These are phyloP conservation scores for Wickerhamiella brachini DNA, from an alignment of 805 yeast genomes.

Conservation along the genomic window DNA sequence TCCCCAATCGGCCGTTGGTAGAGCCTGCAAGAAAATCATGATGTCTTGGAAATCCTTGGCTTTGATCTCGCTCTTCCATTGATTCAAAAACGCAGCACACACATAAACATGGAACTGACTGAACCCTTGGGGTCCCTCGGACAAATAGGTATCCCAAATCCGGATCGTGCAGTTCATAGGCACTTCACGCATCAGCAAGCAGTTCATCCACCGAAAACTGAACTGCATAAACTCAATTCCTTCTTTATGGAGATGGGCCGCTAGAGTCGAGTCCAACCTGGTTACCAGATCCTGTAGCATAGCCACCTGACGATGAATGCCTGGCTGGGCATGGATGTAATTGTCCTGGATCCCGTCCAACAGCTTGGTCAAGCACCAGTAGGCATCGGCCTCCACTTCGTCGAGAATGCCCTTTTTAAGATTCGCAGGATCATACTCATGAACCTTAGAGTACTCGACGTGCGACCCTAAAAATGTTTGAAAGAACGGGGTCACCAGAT, in stretches of 20 bases:
- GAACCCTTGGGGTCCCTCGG: slow-evolving; percentile 50
- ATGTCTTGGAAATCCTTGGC: slow-evolving; percentile 90
- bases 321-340: slow-evolving; percentile 96
- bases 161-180: slow-evolving; percentile 64
- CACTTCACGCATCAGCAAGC: slow-evolving; percentile 87
- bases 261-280: slow-evolving; percentile 63
- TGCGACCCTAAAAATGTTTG: slow-evolving; percentile 72
- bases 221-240: slow-evolving; percentile 92
- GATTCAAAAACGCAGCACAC: slow-evolving; percentile 88
- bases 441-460: slow-evolving; percentile 33
- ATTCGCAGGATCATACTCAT: slow-evolving; percentile 44
- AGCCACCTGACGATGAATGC: slow-evolving; percentile 79
- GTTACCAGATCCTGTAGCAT: slow-evolving; percentile 58
- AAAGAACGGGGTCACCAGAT: slow-evolving; percentile 81
- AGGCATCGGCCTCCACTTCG: slow-evolving; percentile 85
- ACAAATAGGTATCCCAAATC: slow-evolving; percentile 93
- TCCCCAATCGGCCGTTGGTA: slow-evolving; percentile 76
- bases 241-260: slow-evolving; percentile 61
- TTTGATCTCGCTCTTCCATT: slow-evolving; percentile 68
- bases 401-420: slow-evolving; percentile 48
- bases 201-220: slow-evolving; percentile 97
- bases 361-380: slow-evolving; percentile 88
- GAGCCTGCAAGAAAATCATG: slow-evolving; percentile 77
- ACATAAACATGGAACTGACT: slow-evolving; percentile 91
- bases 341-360: slow-evolving; percentile 93